Base-by-base conservation (phyloP, 306 rosid genomes). In the Arachis stenosperma region DNA sequence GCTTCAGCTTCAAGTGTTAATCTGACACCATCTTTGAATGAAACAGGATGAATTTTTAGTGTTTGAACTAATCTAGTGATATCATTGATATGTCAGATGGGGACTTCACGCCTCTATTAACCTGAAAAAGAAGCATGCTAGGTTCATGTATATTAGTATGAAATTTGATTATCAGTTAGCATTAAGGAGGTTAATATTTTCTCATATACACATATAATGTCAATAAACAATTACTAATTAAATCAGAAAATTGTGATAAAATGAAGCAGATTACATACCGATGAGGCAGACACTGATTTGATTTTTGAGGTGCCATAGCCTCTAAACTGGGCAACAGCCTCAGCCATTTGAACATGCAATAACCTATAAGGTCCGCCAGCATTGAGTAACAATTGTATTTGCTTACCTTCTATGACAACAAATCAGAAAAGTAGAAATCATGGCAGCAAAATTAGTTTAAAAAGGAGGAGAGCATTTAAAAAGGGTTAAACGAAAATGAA, bases 51-150 rank as follows among this genome's bases (percentile, higher is more conserved):
- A 65, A 85, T 58, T 56, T 61, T 82, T 55, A 94, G 86, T 0
- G 83, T 88, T 81, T 79, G 84, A 80, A 88, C 77, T 82, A 94
- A 82, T 79, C 83, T 91, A 46, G 82, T 81, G 69, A 91, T 88
- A 29, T 91, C 98, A 94, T 91, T 52, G 97, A 91, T 84, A 86
- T 91, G 86, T 94, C 98, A 8, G 97, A 73, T 3, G 98, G 98
- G 46, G 95, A 91, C 81, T 75, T 88, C 17, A 91, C 97, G n/a
- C 95, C 98, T 47, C 98, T 90, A 69, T 94, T 89, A 61, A 91
- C 90, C 98, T 91, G 87, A 73, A 73, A 61, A 33, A 22, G 1
- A 22, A 22, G 27, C 1, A 22, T 22, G 27, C 4, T 2, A 4
- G 4, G 37, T 50, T 50, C 15, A 50, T 33, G 74, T 6, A 69